A percentile compares a stretch with the other conserved stretches of the same genome.
phyloP scores from a whole-genome alignment of 768 basidiomycete genomes.

The Boletus reticulatus region DNA sequence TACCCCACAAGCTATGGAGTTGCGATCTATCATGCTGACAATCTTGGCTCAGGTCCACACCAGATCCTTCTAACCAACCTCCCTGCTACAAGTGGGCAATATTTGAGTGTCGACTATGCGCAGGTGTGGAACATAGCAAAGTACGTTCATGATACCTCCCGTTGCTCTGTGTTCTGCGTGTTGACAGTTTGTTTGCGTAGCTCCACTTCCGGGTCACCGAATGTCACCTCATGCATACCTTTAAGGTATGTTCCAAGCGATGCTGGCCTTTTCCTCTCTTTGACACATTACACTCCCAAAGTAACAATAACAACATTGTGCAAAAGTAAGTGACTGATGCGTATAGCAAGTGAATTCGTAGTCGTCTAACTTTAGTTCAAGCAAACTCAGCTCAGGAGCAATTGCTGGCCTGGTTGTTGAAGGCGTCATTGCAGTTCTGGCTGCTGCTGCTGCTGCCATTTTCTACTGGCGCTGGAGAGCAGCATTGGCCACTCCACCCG shows the following conservation, averaged over 20 bases:
- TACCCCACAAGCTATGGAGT: slow-evolving; percentile 26
- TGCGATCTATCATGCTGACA: slow-evolving; percentile 30
- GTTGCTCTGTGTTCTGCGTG: neutral
- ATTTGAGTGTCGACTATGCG: slow-evolving; percentile 35
- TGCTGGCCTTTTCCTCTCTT: neutral
- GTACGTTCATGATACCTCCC: slow-evolving; percentile 5
- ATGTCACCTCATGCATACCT: neutral
- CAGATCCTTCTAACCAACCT: slow-evolving; percentile 32
- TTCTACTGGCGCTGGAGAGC: slow-evolving; percentile 26
- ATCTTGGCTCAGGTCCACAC: slow-evolving; percentile 41
- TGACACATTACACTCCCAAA: neutral
- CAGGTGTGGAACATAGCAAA: slow-evolving; percentile 17
- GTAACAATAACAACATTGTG: neutral
- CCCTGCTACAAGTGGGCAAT: slow-evolving; percentile 22
- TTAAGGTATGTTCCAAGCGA: slow-evolving; percentile 4
- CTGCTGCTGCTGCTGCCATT: slow-evolving; percentile 11
- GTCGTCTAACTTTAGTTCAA: slow-evolving; percentile 6
- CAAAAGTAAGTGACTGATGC: slow-evolving; percentile 13
- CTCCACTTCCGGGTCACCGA: neutral
- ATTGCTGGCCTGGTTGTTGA: slow-evolving; percentile 24
- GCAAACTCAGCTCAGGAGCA: slow-evolving; percentile 18
- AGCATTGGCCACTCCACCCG: neutral
- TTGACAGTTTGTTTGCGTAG: neutral
- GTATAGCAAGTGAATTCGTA: neutral
- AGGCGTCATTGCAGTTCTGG: slow-evolving; percentile 9